Conservation (phyloP, 108 stramenopile genomes). For the Pseudonitzschia delicatissima region DNA sequence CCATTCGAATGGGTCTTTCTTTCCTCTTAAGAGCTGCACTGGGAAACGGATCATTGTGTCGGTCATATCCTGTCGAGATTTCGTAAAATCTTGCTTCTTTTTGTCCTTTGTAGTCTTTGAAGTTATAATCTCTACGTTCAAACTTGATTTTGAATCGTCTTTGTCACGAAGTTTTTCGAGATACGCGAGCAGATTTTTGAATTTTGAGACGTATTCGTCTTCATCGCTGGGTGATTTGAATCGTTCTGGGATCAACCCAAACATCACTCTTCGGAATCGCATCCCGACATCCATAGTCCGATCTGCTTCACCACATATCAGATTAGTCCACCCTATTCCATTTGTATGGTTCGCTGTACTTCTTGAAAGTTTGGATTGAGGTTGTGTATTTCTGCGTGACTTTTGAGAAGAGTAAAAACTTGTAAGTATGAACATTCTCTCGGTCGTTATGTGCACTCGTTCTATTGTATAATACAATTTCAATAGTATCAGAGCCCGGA, state of each 20-base stretch:
- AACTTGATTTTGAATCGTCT: conserved; percentile 30
- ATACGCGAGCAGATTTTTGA: conserved; percentile 65
- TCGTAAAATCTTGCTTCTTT: conserved; percentile 19
- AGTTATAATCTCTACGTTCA: conserved; percentile 44
- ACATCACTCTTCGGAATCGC: conserved; percentile 71
- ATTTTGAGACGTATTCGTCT: conserved; percentile 65
- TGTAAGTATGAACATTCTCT: conserved; percentile 49
- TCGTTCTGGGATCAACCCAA: conserved; percentile 67
- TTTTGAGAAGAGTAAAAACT: conserved; percentile 49
- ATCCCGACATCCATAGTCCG: conserved; percentile 58
- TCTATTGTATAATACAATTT: conserved; percentile 69
- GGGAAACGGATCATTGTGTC: conserved; percentile 59
- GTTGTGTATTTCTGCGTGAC: conserved; percentile 40
- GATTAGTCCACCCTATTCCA: conserved; percentile 86
- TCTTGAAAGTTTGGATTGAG: conserved; percentile 81
- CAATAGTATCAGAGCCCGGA: conserved; percentile 67
- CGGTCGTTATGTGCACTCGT: conserved; percentile 56
- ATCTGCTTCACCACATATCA: conserved; percentile 75
- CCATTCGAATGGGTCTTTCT: conserved; percentile 82
- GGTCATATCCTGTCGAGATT: conserved; percentile 14
- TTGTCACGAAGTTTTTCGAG: conserved; percentile 66
- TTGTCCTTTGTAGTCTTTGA: conserved; percentile 21
- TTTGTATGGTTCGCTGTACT: conserved; percentile 67
- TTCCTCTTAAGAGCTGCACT: conserved; percentile 55
- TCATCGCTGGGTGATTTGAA: conserved; percentile 54